These are phyloP conservation scores for Tricholoma hemisulphureum DNA, from an alignment of 768 basidiomycete genomes.

Conservation along the genomic window DNA sequence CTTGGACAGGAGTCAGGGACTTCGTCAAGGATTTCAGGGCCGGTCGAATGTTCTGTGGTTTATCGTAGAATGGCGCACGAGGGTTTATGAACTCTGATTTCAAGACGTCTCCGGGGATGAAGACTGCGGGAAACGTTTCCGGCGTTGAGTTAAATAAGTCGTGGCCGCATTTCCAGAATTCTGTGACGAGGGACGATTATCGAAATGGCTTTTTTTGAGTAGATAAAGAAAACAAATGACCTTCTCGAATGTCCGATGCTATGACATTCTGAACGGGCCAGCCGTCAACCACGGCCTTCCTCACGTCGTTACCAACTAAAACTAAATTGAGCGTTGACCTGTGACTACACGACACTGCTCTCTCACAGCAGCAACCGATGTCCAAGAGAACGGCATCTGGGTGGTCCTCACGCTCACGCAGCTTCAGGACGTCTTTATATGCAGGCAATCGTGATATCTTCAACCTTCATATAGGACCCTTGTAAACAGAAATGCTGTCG, in stretches of 20 bases:
- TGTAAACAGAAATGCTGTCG: background rate
- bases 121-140: conserved; percentile 45
- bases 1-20: conserved; percentile 45
- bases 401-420: conserved; percentile 11
- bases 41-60: conserved; percentile 21
- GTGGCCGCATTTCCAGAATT: conserved; percentile 56
- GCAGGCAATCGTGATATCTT: conserved; percentile 29
- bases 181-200: conserved; percentile 25
- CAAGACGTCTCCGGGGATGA: conserved; percentile 50
- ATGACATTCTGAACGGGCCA: conserved; percentile 30
- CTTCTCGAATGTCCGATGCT: conserved; percentile 30
- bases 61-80: conserved; percentile 15
- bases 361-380: conserved; percentile 34
- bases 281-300: conserved; percentile 32
- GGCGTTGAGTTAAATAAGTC: conserved; percentile 46
- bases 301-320: conserved; percentile 33
- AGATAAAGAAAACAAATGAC: conserved; percentile 9
- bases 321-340: background rate
- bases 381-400: conserved; percentile 31
- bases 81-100: conserved; percentile 38
- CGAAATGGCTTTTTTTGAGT: background rate
- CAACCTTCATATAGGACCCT: conserved; percentile 9
- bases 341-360: background rate
- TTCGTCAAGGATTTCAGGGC: conserved; percentile 28
- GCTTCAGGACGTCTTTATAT: conserved; percentile 25